These are phyloP conservation scores for Straminergon stramineum DNA, from an alignment of 225 moss, liverwort and hornwort genomes.

Conservation along the genomic window DNA sequence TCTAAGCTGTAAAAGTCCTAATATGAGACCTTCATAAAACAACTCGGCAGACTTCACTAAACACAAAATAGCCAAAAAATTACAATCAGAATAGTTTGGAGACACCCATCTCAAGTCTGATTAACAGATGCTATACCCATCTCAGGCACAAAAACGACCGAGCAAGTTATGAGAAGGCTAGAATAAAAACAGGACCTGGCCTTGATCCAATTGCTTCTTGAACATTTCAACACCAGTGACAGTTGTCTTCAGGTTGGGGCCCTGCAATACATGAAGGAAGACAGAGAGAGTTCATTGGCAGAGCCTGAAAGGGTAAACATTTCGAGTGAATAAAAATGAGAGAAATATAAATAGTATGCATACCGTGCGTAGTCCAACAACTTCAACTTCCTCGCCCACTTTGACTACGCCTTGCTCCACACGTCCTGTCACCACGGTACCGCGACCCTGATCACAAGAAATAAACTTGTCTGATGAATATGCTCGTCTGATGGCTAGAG, in stretches of 20 bases:
- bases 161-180: neutral
- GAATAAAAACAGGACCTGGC: constrained; percentile 23
- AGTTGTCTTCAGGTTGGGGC: constrained; percentile 62
- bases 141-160: neutral
- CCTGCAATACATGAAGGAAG: constrained; percentile 14
- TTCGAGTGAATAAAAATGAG: neutral
- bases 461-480: neutral
- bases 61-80: neutral
- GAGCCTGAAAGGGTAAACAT: neutral
- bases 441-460: constrained; percentile 50
- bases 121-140: neutral
- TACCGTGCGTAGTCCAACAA: constrained; percentile 64
- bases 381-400: constrained; percentile 84
- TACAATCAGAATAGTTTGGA: neutral
- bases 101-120: neutral
- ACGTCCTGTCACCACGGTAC: constrained; percentile 89
- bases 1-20: neutral
- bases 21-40: neutral
- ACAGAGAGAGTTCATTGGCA: neutral
- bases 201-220: constrained; percentile 89
- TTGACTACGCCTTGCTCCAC: constrained; percentile 81
- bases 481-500: neutral
- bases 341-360: neutral
- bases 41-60: neutral
- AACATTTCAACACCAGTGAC: constrained; percentile 99